Base-by-base conservation (phyloP, 306 rosid genomes). In the Inga oerstediana region DNA sequence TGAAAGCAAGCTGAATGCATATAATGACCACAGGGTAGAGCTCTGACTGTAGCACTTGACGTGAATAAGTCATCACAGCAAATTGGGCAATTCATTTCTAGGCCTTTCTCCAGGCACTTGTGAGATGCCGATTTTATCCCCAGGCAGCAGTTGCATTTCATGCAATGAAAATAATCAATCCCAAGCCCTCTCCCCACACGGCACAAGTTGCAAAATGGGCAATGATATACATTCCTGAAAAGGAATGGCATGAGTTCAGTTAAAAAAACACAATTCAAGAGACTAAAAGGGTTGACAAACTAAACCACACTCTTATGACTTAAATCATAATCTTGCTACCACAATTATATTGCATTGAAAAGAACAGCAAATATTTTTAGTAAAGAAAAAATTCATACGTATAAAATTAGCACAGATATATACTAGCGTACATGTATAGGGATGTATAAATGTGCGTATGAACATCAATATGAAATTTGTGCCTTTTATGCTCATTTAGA, bases 1-100 rank as follows among this genome's bases (percentile, higher is more conserved):
- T 97, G 99, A 88, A 97, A 97, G 90, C 99, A 97, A 85, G 98
- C 97, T 45, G 99, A 97, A 89, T 97, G 99, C 99, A 97, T 97
- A 88, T 94, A 97, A 87, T 97, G 99, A 69, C 99, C 99, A 87
- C 99, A 97, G 14, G 98, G 97, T 80, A 94, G 92, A 75, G 92
- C 94, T 84, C 99, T 90, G 83, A 97, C 97, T 7, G 98, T 90
- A 65, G 97, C 97, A 88, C 98, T 97, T 77, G 99, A 97, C 78
- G 99, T 97, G 84, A 97, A 97, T 14, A 97, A 83, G 86, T 91
- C 93, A 35, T 97, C 99, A 24, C 98, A 94, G 89, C 99, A 97
- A 82, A 97, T 97, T 78, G 99, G 99, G 87, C 99, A 97, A 82
- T 97, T 97, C 81, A 92, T 97, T 88, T 97, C 99, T 80, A 97